Evolutionary conservation across 306 rosid genomes (phyloP).

Genomic region (Cicer chorassanicum): DNA sequence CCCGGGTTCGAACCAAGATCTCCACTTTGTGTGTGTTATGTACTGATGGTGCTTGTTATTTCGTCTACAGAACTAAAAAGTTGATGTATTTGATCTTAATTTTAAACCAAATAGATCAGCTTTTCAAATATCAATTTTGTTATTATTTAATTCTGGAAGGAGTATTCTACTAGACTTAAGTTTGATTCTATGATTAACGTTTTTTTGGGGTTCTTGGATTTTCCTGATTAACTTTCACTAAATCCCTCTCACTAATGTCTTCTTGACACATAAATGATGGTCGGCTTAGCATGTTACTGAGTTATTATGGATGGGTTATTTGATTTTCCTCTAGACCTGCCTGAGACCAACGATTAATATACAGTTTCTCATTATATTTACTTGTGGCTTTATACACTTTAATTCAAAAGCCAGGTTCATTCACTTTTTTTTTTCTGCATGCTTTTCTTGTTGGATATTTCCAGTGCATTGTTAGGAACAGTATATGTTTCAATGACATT

Average conservation of each 20-base stretch:
- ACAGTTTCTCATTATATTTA: background rate
- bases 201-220: slow-evolving; percentile 30
- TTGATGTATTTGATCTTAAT: too few species aligned
- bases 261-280: background rate
- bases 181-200: background rate
- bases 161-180: background rate
- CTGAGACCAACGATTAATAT: background rate
- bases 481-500: slow-evolving; percentile 26
- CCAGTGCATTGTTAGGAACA: background rate
- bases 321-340: background rate
- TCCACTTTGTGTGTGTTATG: too few species aligned
- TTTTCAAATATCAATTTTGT: too few species aligned
- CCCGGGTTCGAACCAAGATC: too few species aligned
- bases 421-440: background rate
- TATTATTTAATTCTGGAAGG: too few species aligned
- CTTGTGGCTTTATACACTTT: slow-evolving; percentile 4
- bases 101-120: too few species aligned
- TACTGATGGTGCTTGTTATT: too few species aligned
- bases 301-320: slow-evolving; percentile 25
- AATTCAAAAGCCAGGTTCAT: background rate
- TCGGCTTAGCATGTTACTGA: slow-evolving; percentile 7
- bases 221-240: slow-evolving; percentile 20
- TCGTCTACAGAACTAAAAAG: too few species aligned
- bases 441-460: background rate
- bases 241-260: background rate